phyloP scores from a whole-genome alignment of 805 yeast genomes.

The Candida tammaniensis region DNA sequence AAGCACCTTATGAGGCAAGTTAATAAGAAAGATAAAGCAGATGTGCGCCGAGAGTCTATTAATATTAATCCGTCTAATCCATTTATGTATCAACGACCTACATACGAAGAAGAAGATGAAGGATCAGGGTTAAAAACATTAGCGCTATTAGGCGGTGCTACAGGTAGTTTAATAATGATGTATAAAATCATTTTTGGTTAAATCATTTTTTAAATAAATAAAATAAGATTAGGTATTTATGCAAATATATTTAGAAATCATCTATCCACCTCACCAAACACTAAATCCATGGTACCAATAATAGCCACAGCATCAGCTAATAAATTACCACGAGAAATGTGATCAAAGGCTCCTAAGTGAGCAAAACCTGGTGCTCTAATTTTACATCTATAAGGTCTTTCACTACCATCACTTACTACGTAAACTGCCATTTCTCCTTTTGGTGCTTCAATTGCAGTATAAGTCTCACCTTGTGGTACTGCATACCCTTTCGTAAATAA shows the following conservation, averaged over 20 bases:
- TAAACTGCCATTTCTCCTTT: constrained; percentile 94
- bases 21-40: constrained; percentile 15
- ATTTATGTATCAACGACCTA: constrained; percentile 35
- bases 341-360: constrained; percentile 85
- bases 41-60: constrained; percentile 7
- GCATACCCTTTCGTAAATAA: constrained; percentile 84
- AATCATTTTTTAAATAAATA: neutral
- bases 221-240: neutral
- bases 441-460: constrained; percentile 90
- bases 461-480: constrained; percentile 89
- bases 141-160: constrained; percentile 30
- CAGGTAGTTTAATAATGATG: constrained; percentile 25
- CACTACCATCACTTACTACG: constrained; percentile 84
- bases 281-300: constrained; percentile 93
- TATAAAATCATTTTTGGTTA: constrained; percentile 19
- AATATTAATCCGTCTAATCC: constrained; percentile 17
- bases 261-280: constrained; percentile 93
- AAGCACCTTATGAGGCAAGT: constrained; percentile 42
- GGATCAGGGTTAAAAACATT: constrained; percentile 20
- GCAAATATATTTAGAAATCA: no score
- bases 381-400: constrained; percentile 89
- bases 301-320: constrained; percentile 91
- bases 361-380: constrained; percentile 95
- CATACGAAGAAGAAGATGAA: constrained; percentile 17
- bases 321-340: constrained; percentile 80